Conservation (phyloP, 352 stramenopile species). For the Pythium diclinum region DNA sequence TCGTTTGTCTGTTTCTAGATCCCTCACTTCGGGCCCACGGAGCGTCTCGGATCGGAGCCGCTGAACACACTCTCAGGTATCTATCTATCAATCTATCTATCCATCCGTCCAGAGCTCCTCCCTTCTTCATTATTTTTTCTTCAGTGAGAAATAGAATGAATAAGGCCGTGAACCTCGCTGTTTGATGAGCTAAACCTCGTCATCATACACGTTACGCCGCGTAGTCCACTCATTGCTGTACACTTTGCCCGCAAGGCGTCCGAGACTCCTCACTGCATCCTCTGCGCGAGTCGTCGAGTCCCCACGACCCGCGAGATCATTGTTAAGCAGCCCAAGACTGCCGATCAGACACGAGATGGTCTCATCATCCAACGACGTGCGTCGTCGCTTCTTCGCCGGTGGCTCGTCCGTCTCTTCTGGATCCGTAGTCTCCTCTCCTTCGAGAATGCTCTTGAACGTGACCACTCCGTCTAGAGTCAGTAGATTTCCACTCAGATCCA, state of each 20-base stretch:
- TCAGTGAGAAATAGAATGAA: too few species aligned
- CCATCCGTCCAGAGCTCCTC: too few species aligned
- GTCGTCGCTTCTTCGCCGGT: slow-evolving; percentile 40
- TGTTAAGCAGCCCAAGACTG: slow-evolving; percentile 69
- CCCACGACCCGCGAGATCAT: slow-evolving; percentile 45
- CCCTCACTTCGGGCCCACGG: too few species aligned
- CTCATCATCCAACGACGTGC: slow-evolving; percentile 16
- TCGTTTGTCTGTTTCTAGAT: too few species aligned
- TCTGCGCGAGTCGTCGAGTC: slow-evolving; percentile 25
- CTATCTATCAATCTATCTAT: too few species aligned
- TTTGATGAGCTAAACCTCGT: slow-evolving; percentile 47
- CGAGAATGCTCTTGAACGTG: slow-evolving; percentile 40
- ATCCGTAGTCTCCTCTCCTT: slow-evolving; percentile 2
- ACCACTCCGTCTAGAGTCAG: slow-evolving; percentile 50
- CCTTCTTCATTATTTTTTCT: too few species aligned
- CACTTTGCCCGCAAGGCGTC: slow-evolving; percentile 37
- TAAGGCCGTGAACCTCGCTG: too few species aligned
- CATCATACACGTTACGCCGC: slow-evolving; percentile 77
- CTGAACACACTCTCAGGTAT: too few species aligned
- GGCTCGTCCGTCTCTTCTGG: slow-evolving; percentile 8
- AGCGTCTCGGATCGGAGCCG: too few species aligned
- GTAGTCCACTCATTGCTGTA: slow-evolving; percentile 62
- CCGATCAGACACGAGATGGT: slow-evolving; percentile 28
- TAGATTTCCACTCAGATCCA: slow-evolving; percentile 78
- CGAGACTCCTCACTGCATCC: slow-evolving; percentile 30